A percentile compares a stretch with the other conserved stretches of the same genome.
Conservation (phyloP, 352 stramenopile genomes). For the Pythium monospermum region DNA sequence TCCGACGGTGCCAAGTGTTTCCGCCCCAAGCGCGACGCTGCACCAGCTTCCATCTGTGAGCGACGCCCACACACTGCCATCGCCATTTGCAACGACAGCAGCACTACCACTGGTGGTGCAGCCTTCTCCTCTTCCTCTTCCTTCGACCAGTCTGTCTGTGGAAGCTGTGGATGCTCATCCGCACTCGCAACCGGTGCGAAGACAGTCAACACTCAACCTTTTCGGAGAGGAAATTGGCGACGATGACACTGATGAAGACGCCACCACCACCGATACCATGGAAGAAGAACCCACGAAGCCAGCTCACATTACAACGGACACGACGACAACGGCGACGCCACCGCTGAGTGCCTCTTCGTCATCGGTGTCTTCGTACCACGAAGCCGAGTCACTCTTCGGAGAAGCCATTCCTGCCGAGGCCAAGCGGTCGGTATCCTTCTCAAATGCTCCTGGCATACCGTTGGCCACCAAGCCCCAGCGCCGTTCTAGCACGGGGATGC, state of each 20-base stretch:
- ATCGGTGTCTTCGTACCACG: constrained; percentile 5
- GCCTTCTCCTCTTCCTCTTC: too few relatives aligned
- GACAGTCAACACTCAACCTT: constrained; percentile 17
- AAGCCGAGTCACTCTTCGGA: constrained; percentile 50
- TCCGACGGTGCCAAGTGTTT: too few relatives aligned
- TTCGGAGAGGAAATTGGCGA: constrained; percentile 22
- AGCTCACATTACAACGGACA: background rate
- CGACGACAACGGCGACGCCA: background rate
- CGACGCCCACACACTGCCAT: background rate
- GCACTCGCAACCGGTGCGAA: constrained; percentile 1
- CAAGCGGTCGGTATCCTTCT: background rate
- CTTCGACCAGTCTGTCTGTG: too few relatives aligned
- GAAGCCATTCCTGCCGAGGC: constrained; percentile 18
- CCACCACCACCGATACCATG: background rate
- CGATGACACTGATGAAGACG: constrained; percentile 13
- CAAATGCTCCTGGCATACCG: background rate
- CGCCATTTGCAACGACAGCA: background rate
- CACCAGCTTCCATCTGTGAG: background rate
- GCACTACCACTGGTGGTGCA: background rate
- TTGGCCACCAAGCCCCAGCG: background rate
- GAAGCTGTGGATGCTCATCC: background rate
- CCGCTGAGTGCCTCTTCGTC: constrained; percentile 13
- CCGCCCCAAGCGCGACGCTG: background rate
- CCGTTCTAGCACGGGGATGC: constrained; percentile 25
- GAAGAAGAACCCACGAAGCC: background rate